These are phyloP conservation scores for Eimeria brunetti DNA, from an alignment of 169 alveolate genomes.

Conservation along the genomic window DNA sequence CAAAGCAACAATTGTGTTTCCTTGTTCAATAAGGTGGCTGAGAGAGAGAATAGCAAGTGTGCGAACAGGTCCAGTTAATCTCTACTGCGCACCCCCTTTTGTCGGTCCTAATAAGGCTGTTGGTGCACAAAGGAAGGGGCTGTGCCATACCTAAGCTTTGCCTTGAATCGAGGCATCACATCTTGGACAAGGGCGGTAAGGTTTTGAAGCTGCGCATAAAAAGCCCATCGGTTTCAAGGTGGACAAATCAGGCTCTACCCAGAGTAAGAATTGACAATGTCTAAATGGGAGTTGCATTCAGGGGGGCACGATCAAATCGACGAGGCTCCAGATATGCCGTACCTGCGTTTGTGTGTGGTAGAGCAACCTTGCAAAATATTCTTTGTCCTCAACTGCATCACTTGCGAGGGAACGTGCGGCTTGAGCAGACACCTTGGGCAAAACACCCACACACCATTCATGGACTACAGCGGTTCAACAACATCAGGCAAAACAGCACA, in stretches of 20 bases:
- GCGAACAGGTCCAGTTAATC: background rate
- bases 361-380: slow-evolving; percentile 42
- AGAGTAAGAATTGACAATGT: background rate
- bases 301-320: background rate
- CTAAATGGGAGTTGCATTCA: background rate
- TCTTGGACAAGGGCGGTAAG: slow-evolving; percentile 40
- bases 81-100: background rate
- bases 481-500: background rate
- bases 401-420: slow-evolving; percentile 53
- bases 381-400: slow-evolving; percentile 50
- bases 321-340: background rate
- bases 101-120: background rate
- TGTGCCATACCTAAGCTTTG: slow-evolving; percentile 22
- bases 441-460: background rate
- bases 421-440: slow-evolving; percentile 35
- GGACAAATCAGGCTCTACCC: background rate
- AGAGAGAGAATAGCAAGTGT: background rate
- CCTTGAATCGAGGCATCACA: slow-evolving; percentile 30
- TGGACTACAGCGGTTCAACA: background rate
- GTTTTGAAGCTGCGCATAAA: slow-evolving; percentile 34
- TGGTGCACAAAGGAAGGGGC: background rate
- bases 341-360: slow-evolving; percentile 35
- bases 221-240: background rate
- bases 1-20: slow-evolving; percentile 65
- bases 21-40: slow-evolving; percentile 60